Base-by-base conservation (phyloP, 495 filamentous ascomycete species). In the Hypoxylon lienhwacheense region DNA sequence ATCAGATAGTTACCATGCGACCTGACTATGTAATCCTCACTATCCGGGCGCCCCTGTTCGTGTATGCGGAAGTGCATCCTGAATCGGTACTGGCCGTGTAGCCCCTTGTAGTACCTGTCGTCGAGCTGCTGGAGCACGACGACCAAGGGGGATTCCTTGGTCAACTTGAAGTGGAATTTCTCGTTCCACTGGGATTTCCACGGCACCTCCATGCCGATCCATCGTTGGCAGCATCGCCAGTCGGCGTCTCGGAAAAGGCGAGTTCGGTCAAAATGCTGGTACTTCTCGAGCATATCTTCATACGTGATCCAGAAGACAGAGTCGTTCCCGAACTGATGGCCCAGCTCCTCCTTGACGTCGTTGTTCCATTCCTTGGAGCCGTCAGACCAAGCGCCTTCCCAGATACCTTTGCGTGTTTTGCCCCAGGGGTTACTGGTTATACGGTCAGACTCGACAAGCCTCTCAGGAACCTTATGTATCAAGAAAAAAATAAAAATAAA, bases 351-450 rank as follows among this genome's bases (percentile, higher is more conserved):
- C 77, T 93, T 88, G 76, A 87, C 91, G 57, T 95, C 85, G 6
- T 89, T 78, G 14, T 90, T 96, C 89, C 92, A 97, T 72, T 96
- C 85, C 59, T 92, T 90, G n/a, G 88, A 92, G 8, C 92, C 90
- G 62, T 95, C 90, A 11, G 85, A 88, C 88, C 90, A 96, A 2
- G 90, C 78, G 1, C 88, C 88, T 35, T 81, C 84, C 87, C 91
- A 96, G 66, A 93, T 87, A 22, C 85, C 84, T 52, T 81, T 77
- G 15, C 74, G 74, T 12, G 65, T 68, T 58, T 73, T 76, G 14
- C 92, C 92, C 92, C 92, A 96, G 1, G 92, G 92, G 61, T 97
- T 97, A 5, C 75, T 69, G 2, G 4, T 37, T 31, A 1, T 10
- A 26, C 12, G 8, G 8, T 60, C 56, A 68, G 59, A 15, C 24